Evolutionary conservation across 2,329 filamentous ascomycete genomes (phyloP), one percentile per base, ranked within the genome.

Genomic region (Sporothrix phasma): DNA sequence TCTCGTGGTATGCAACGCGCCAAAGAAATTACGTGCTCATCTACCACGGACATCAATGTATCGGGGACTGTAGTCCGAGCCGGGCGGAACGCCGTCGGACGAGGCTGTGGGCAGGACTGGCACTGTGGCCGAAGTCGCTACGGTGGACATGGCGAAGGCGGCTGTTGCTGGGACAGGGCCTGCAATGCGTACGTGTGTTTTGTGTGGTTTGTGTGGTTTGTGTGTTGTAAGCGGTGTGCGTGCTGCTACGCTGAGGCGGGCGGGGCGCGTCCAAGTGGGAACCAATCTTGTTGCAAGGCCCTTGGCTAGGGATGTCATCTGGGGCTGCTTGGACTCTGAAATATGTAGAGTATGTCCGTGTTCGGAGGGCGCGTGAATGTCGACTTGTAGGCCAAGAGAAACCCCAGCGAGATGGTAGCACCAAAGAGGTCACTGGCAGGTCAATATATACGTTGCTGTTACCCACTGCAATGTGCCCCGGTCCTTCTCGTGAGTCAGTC

Each of bases 11-110:
- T 11, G 22, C 59, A 39, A 24, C 2, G 7, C 24, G 17, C 34
- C 3, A n/a, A n/a, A 6, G 7, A 26, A 46, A 39, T 22, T 34
- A 51, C 15, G 11, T 22, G 19, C 51, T 15, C 10, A 10, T 10
- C 24, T 4, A 1, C 5, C 4, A 61, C 80, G 71, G 77, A 87
- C 84, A 81, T 87, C 84, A 66, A 86, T 81, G 69, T 85, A 87
- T 71, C 83, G 78, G 11, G 83, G 82, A 60, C 73, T 76, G 68
- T 79, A 79, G 60, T 67, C 61, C 29, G 71, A 59, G 61, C 49
- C 39, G 34, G 62, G 29, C 34, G 54, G 8, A 37, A 31, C 31
- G 56, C 49, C 39, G 26, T 29, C 51, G 60, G 61, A 45, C 47
- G 43, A 26, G 61, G 41, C 62, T 43, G 61, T 43, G 6, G 47